These are phyloP conservation scores for Nothophoma quercina DNA, from an alignment of 2,329 filamentous ascomycete species.

Conservation along the genomic window DNA sequence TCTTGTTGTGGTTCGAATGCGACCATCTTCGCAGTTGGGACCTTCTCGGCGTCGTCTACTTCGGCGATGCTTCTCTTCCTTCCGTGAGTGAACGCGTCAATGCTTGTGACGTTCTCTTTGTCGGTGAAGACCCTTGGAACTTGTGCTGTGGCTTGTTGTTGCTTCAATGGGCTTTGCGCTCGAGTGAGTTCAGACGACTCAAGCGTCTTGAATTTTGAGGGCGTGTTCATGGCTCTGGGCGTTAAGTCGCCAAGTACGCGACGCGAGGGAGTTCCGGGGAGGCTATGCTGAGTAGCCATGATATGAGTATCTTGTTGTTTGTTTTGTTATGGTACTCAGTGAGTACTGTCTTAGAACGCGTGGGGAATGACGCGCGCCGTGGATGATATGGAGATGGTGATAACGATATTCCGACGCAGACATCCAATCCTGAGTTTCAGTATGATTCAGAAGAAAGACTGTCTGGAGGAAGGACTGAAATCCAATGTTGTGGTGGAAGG, in stretches of 20 bases:
- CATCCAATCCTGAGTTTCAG: background rate
- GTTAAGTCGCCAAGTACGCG: slow-evolving; percentile 47
- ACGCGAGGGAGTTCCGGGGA: slow-evolving; percentile 41
- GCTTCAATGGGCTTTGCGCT: slow-evolving; percentile 47
- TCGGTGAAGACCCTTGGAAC: slow-evolving; percentile 30
- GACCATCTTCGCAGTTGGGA: slow-evolving; percentile 36
- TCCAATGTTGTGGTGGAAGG: slow-evolving; percentile 12
- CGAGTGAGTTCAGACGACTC: slow-evolving; percentile 33
- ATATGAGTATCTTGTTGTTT: slow-evolving; percentile 14
- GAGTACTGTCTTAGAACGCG: slow-evolving; percentile 28
- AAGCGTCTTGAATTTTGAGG: slow-evolving; percentile 31
- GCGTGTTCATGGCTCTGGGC: slow-evolving; percentile 44
- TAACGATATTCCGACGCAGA: background rate
- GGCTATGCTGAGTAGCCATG: slow-evolving; percentile 37
- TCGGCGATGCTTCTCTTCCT: slow-evolving; percentile 48
- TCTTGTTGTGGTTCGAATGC: slow-evolving; percentile 26
- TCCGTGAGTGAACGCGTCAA: slow-evolving; percentile 28
- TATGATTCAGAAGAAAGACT: background rate
- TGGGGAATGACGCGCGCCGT: slow-evolving; percentile 14
- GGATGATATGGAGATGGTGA: too few species aligned
- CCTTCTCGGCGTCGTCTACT: slow-evolving; percentile 42
- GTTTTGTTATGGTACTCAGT: slow-evolving; percentile 32
- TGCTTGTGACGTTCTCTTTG: slow-evolving; percentile 40
- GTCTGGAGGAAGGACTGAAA: background rate
- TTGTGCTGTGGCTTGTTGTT: slow-evolving; percentile 38